These are phyloP conservation scores for Hortaea werneckii DNA, from an alignment of 2,329 filamentous ascomycete genomes.

Conservation along the genomic window DNA sequence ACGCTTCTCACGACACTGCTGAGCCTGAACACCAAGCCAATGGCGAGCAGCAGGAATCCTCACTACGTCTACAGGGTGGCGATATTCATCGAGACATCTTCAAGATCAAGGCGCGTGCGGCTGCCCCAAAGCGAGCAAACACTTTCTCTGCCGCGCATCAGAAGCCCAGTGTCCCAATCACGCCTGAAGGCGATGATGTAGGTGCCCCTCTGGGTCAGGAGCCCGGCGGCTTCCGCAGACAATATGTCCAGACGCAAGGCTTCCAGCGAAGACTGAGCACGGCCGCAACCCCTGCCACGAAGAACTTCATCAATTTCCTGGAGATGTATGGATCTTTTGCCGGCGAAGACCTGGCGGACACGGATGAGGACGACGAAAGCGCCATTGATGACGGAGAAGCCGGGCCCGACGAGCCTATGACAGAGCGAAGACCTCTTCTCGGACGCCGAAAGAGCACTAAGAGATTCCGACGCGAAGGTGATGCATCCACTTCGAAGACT, in stretches of 20 bases:
- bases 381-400: slow-evolving; percentile 48
- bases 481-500: slow-evolving; percentile 59
- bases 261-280: slow-evolving; percentile 29
- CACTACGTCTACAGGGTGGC: slow-evolving; percentile 61
- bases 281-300: slow-evolving; percentile 46
- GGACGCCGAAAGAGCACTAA: slow-evolving; percentile 43
- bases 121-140: slow-evolving; percentile 43
- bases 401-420: slow-evolving; percentile 44
- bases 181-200: neutral
- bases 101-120: slow-evolving; percentile 54
- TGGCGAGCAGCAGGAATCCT: slow-evolving; percentile 24
- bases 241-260: slow-evolving; percentile 41
- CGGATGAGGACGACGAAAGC: slow-evolving; percentile 50
- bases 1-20: slow-evolving; percentile 6
- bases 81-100: slow-evolving; percentile 72
- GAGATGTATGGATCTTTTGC: slow-evolving; percentile 69
- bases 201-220: slow-evolving; percentile 19
- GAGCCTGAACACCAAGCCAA: slow-evolving; percentile 1
- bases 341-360: slow-evolving; percentile 55
- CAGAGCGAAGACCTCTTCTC: slow-evolving; percentile 53
- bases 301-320: slow-evolving; percentile 65
- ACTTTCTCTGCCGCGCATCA: slow-evolving; percentile 49
- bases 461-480: slow-evolving; percentile 41
- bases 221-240: slow-evolving; percentile 46
- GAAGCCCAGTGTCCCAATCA: slow-evolving; percentile 20